These are phyloP conservation scores for Zalerion maritima DNA, from an alignment of 495 filamentous ascomycete species.

Conservation along the genomic window DNA sequence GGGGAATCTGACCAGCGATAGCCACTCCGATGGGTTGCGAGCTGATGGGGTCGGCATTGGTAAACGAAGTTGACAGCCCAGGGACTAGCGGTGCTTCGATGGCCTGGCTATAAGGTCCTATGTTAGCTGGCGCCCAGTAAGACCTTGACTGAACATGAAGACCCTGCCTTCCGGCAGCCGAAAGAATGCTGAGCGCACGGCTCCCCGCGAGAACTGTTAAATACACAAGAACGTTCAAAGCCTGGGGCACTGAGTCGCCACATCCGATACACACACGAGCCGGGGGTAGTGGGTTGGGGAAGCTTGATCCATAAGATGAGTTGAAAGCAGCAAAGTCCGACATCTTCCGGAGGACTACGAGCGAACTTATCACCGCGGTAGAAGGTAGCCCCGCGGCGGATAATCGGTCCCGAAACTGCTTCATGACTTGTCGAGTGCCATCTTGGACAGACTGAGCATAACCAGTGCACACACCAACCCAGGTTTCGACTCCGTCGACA, in stretches of 20 bases:
- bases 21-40: conserved; percentile 17
- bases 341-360: conserved; percentile 70
- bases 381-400: conserved; percentile 14
- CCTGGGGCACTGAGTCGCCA: conserved; percentile 38
- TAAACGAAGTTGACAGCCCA: no score
- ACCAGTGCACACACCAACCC: no score
- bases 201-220: conserved; percentile 19
- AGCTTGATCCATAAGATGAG: conserved; percentile 50
- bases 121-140: conserved; percentile 98
- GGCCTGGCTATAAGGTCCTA: conserved; percentile 93
- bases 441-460: no score
- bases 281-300: conserved; percentile 66
- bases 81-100: conserved; percentile 40
- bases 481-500: no score
- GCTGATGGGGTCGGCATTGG: no score
- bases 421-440: conserved; percentile 19
- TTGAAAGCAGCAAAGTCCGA: conserved; percentile 62
- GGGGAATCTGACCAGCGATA: conserved; percentile 83
- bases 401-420: conserved; percentile 19
- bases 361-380: conserved; percentile 53
- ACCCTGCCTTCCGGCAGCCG: conserved; percentile 28
- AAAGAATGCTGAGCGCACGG: no score
- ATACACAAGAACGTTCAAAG: conserved; percentile 39
- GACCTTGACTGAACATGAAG: conserved; percentile 87
- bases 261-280: conserved; percentile 71